Percentiles rank a stretch among this genome's conserved stretches.
phyloP scores from a whole-genome alignment of 371 early-diverging fungal species.

The Mortierella sp. region DNA sequence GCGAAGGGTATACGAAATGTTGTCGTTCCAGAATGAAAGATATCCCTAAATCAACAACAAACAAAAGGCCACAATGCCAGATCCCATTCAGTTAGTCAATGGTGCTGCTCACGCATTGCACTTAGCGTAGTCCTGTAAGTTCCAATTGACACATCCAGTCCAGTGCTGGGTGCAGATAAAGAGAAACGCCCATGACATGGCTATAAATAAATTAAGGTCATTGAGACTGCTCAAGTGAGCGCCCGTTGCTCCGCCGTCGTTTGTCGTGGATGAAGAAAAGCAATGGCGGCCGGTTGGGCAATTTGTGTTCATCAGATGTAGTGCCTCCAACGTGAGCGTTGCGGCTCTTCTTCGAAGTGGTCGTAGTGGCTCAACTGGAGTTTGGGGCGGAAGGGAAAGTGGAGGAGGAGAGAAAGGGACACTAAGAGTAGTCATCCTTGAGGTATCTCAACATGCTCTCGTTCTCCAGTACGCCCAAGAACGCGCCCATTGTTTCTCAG shows the following conservation, averaged over 20 bases:
- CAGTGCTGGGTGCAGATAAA: neutral
- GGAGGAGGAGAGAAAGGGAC: neutral
- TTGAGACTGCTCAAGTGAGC: slow-evolving; percentile 2
- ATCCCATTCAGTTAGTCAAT: neutral
- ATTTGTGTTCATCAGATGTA: neutral
- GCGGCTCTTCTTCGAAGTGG: neutral
- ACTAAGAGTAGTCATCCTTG: neutral
- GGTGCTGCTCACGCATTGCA: neutral
- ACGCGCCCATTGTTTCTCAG: neutral
- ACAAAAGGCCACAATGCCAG: neutral
- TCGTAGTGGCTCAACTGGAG: neutral
- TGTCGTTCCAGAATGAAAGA: slow-evolving; percentile 98
- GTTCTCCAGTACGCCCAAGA: neutral
- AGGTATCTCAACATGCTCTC: neutral
- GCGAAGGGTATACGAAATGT: slow-evolving; percentile 95
- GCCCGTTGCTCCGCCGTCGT: neutral
- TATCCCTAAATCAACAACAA: slow-evolving; percentile 76
- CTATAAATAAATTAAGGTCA: slow-evolving; percentile 18
- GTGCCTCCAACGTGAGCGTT: neutral
- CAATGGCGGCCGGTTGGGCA: neutral
- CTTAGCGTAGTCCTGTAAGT: neutral
- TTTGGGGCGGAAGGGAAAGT: neutral
- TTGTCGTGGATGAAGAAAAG: neutral
- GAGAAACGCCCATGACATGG: neutral
- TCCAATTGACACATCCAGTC: neutral